phyloP scores from a whole-genome alignment of 2,329 filamentous ascomycete species.

The Metarhizium rileyi region DNA sequence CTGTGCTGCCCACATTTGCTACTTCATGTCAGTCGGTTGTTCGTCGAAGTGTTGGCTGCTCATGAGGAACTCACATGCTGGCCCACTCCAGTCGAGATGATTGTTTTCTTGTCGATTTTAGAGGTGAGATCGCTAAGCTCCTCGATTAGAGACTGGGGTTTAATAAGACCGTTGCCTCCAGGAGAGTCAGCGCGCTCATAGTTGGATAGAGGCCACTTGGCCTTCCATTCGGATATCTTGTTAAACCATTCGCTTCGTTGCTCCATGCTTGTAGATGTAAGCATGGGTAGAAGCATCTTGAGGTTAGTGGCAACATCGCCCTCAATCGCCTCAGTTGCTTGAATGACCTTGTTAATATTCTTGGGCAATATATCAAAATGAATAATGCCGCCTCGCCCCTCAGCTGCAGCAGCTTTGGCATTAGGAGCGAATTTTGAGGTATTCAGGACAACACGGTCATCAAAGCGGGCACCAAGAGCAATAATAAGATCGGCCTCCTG shows the following conservation, averaged over 20 bases:
- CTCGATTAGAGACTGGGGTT: slow-evolving; percentile 88
- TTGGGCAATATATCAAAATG: slow-evolving; percentile 99
- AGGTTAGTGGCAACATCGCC: slow-evolving; percentile 83
- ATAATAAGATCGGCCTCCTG: slow-evolving; percentile 95
- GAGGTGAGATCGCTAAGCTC: slow-evolving; percentile 73
- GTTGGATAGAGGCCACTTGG: slow-evolving; percentile 72
- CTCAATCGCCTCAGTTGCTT: slow-evolving; percentile 90
- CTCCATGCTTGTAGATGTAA: slow-evolving; percentile 50
- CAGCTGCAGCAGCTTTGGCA: slow-evolving; percentile 73
- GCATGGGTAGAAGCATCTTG: slow-evolving; percentile 59
- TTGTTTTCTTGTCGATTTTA: slow-evolving; percentile 72
- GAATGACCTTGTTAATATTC: slow-evolving; percentile 99
- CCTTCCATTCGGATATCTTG: slow-evolving; percentile 86
- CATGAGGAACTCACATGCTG: slow-evolving; percentile 47
- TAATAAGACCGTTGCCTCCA: slow-evolving; percentile 63
- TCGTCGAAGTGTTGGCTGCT: background rate
- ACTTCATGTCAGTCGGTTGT: background rate
- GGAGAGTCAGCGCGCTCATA: slow-evolving; percentile 63
- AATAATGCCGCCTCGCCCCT: slow-evolving; percentile 85
- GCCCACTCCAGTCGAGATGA: slow-evolving; percentile 89
- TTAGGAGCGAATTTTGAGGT: slow-evolving; percentile 81
- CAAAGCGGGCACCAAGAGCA: slow-evolving; percentile 85
- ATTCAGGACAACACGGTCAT: slow-evolving; percentile 83
- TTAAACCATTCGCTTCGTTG: slow-evolving; percentile 78
- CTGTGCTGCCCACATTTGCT: slow-evolving; percentile 94